These are phyloP conservation scores for Ilex aquifolium DNA, from an alignment of 257 asterid species.

Conservation along the genomic window DNA sequence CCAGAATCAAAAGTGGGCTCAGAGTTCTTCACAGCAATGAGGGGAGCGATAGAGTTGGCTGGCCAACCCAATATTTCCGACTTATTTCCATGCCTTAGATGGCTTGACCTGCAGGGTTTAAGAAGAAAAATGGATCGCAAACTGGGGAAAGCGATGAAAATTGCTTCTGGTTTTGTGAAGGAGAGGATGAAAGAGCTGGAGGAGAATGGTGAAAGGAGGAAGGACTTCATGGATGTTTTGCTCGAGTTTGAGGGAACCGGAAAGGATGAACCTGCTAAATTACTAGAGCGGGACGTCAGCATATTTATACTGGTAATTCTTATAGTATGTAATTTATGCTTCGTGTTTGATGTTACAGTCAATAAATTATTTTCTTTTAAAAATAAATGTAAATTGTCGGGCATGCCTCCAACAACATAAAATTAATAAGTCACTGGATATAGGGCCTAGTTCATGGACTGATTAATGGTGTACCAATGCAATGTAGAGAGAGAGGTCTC, in stretches of 20 bases:
- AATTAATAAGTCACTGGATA: no score
- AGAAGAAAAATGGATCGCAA: slow-evolving; percentile 31
- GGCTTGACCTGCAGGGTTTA: slow-evolving; percentile 44
- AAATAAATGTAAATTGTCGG: no score
- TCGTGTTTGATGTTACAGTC: no score
- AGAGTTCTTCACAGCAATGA: slow-evolving; percentile 39
- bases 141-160: slow-evolving; percentile 22
- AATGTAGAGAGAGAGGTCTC: no score
- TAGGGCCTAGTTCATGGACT: no score
- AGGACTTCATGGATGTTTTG: slow-evolving; percentile 50
- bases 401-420: no score
- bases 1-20: slow-evolving; percentile 33
- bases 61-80: slow-evolving; percentile 42
- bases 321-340: no score
- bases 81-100: slow-evolving; percentile 35
- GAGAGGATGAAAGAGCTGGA: slow-evolving; percentile 23
- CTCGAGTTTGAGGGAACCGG: slow-evolving; percentile 28
- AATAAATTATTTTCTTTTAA: no score
- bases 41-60: slow-evolving; percentile 31
- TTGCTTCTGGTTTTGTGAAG: slow-evolving; percentile 33
- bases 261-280: slow-evolving; percentile 16
- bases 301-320: slow-evolving; percentile 44
- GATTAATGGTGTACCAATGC: no score
- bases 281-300: slow-evolving; percentile 39
- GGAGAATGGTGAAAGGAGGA: slow-evolving; percentile 13